Percentiles rank a stretch among this genome's conserved stretches.
These are phyloP conservation scores for Thelephora ganbajun DNA, from an alignment of 768 basidiomycete species.

Conservation along the genomic window DNA sequence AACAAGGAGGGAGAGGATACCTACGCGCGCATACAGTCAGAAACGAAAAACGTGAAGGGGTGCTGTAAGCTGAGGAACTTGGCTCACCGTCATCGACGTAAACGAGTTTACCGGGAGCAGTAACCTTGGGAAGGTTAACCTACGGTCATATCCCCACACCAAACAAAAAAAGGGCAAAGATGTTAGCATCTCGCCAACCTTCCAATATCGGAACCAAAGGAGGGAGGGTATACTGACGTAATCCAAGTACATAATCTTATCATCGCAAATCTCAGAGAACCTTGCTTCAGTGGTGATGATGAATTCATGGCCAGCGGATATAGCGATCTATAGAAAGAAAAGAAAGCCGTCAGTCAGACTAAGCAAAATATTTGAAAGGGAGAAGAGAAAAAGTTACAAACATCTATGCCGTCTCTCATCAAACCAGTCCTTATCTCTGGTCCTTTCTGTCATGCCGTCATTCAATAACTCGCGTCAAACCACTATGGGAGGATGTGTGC, in stretches of 20 bases:
- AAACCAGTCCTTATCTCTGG: conserved; percentile 97
- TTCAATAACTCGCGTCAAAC: too few relatives aligned
- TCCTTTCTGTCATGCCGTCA: conserved; percentile 59
- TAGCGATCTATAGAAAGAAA: conserved; percentile 41
- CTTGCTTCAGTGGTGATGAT: conserved; percentile 73
- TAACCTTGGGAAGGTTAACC: conserved; percentile 91
- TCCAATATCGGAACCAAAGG: background rate
- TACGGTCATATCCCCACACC: conserved; percentile 16
- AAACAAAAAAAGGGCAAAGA: background rate
- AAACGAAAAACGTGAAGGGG: too few relatives aligned
- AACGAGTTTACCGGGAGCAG: conserved; percentile 91
- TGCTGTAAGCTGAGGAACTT: background rate
- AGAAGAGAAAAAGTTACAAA: conserved; percentile 25
- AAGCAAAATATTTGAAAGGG: background rate
- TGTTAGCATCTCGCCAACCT: background rate
- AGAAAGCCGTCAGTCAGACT: conserved; percentile 2
- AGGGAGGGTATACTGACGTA: conserved; percentile 45
- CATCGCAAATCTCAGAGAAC: conserved; percentile 67
- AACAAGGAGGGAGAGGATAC: conserved; percentile 87
- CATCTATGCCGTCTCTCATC: conserved; percentile 78
- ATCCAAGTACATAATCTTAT: conserved; percentile 83
- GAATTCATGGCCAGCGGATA: conserved; percentile 90
- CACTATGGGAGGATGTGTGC: background rate
- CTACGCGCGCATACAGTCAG: conserved; percentile 17
- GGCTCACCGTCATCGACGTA: conserved; percentile 88